A percentile compares a stretch with the other conserved stretches of the same genome.
These are phyloP conservation scores for Hanseniaspora valbyensis DNA, from an alignment of 805 yeast genomes.

Conservation along the genomic window DNA sequence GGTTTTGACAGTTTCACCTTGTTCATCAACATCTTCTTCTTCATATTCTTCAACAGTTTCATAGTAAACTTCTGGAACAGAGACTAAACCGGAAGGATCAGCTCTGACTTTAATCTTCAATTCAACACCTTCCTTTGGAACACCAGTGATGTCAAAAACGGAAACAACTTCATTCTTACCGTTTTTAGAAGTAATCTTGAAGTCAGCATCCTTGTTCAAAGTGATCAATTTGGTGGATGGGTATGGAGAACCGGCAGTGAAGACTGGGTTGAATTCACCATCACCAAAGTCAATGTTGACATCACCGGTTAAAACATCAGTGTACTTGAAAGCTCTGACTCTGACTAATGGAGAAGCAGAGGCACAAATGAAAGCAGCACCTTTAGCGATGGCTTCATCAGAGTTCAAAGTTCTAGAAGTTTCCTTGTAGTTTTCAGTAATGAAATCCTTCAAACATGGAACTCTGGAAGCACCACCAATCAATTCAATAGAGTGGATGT, in stretches of 20 bases:
- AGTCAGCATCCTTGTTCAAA: constrained; percentile 81
- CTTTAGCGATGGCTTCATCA: constrained; percentile 98
- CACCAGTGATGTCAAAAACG: constrained; percentile 75
- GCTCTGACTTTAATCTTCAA: constrained; percentile 87
- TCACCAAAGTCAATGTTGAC: constrained; percentile 87
- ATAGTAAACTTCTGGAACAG: constrained; percentile 87
- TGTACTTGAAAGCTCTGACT: constrained; percentile 97
- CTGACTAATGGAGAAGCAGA: constrained; percentile 97
- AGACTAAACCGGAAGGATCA: constrained; percentile 92
- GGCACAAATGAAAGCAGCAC: constrained; percentile 98
- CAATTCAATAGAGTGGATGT: constrained; percentile 83
- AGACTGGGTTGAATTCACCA: constrained; percentile 87
- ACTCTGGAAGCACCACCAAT: constrained; percentile 99
- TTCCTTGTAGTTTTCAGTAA: constrained; percentile 68
- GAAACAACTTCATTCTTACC: constrained; percentile 59
- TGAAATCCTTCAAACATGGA: constrained; percentile 76
- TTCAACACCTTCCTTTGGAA: constrained; percentile 62
- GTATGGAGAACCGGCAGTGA: constrained; percentile 85
- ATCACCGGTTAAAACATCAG: constrained; percentile 83
- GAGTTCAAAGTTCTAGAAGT: constrained; percentile 93
- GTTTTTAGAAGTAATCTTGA: constrained; percentile 73
- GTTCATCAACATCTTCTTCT: constrained; percentile 62
- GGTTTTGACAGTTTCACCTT: constrained; percentile 31
- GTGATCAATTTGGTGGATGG: constrained; percentile 96
- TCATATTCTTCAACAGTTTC: constrained; percentile 82